Percentiles rank a stretch among this genome's conserved stretches.
phyloP scores from a whole-genome alignment of 2,329 filamentous ascomycete species.

The Phyllosticta ampelicida region DNA sequence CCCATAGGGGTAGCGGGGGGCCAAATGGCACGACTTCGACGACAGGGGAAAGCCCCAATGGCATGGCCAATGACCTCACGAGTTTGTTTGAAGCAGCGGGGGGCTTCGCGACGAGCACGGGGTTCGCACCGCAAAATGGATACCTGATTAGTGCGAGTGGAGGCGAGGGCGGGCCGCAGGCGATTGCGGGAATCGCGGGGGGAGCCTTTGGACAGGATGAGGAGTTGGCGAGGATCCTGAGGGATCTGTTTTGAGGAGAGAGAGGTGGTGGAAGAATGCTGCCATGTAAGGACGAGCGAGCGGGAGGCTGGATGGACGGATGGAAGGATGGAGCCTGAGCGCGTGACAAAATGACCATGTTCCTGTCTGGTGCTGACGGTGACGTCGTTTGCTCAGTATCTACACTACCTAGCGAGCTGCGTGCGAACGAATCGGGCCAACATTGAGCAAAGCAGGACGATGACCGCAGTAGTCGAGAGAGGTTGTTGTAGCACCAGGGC shows the following conservation, averaged over 20 bases:
- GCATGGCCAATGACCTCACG: constrained; percentile 52
- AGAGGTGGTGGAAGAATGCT: background rate
- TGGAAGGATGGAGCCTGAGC: background rate
- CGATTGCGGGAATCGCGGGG: constrained; percentile 17
- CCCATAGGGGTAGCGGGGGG: constrained; percentile 17
- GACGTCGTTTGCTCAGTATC: background rate
- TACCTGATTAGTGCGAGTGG: constrained; percentile 31
- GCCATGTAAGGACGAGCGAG: background rate
- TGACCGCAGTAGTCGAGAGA: background rate
- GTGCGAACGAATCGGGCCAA: background rate
- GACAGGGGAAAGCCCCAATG: constrained; percentile 45
- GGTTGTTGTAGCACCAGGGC: background rate
- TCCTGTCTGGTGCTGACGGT: background rate
- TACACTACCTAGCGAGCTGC: too few species aligned
- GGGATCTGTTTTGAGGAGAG: constrained; percentile 43
- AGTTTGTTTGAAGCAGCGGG: constrained; percentile 54
- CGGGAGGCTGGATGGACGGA: background rate
- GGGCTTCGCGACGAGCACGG: constrained; percentile 26
- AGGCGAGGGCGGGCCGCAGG: constrained; percentile 23
- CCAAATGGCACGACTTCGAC: constrained; percentile 19
- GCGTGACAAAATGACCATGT: background rate
- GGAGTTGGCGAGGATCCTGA: constrained; percentile 48
- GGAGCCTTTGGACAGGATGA: constrained; percentile 45
- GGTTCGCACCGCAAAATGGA: constrained; percentile 8
- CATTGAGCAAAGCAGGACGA: background rate